Evolutionary conservation across 768 basidiomycete genomes (phyloP), one percentile per base, ranked within the genome.

Genomic region (Tricholoma terreum): DNA sequence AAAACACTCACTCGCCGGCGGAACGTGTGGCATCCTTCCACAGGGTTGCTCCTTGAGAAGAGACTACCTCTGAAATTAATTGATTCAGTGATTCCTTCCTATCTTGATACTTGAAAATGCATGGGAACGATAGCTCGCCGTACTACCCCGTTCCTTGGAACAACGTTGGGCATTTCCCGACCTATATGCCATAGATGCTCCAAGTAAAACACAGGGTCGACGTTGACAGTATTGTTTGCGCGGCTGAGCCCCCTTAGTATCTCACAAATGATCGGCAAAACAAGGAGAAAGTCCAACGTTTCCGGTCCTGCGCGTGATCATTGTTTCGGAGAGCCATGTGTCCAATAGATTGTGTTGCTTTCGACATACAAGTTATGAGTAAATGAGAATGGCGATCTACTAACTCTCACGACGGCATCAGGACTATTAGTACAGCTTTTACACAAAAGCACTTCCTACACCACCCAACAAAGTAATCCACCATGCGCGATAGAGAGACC

Each of bases 401-500:
- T 7, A 7, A 17, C 8, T 49, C 46, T 31, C 30, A 17, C 15
- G 17, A 31, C n/a, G 30, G 24, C 24, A 27, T 6, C 24, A 27
- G 24, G 3, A 17, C 46, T 12, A 50, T 50, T 49, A n/a, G 42
- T 30, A 57, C 17, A 55, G 10, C 35, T 12, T 61, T 74, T 65
- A 81, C 56, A 74, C 75, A 61, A 83, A 77, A n/a, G 84, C 82
- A 59, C 82, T 86, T 50, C 67, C 73, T 33, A 87, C 68, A 38
- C 82, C 81, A 27, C 83, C 86, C 38, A 90, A 62, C 69, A 89
- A 74, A 4, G 88, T 90, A 50, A 92, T 66, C 92, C 91, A 93
- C 90, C 90, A 93, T 4, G 86, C 92, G 33, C 91, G 85, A 67
- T 90, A 92, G 54, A 94, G 69, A 0, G 89, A 80, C 61, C 69